Conservation (phyloP, 768 basidiomycete genomes). For the Mycena capillaripes region DNA sequence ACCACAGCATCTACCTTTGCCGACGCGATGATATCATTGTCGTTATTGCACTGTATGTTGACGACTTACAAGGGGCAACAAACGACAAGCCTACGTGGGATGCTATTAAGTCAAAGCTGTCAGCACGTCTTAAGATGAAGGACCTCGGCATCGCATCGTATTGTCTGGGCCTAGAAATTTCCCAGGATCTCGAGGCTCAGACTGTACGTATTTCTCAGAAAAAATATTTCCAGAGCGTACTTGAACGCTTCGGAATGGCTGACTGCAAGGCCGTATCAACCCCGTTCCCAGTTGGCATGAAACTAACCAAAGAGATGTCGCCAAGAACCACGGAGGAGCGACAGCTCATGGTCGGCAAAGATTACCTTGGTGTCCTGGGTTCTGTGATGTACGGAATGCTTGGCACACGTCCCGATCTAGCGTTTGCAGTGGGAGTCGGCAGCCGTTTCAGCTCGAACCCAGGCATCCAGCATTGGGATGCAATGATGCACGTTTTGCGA, state of each 20-base stretch:
- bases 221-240: neutral
- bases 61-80: neutral
- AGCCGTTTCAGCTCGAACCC: no score
- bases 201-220: constrained; percentile 4
- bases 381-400: neutral
- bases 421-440: no score
- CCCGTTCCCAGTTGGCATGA: constrained; percentile 2
- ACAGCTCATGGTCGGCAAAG: neutral
- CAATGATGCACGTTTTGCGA: no score
- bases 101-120: neutral
- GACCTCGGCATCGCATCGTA: neutral
- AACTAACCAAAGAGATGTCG: neutral
- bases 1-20: constrained; percentile 18
- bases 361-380: neutral
- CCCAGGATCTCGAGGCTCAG: neutral
- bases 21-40: neutral
- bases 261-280: neutral
- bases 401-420: no score
- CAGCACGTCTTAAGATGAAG: constrained; percentile 3
- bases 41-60: neutral
- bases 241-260: neutral
- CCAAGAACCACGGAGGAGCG: constrained; percentile 7
- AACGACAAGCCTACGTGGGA: neutral
- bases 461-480: no score
- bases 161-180: neutral